Percentiles rank a stretch among this genome's conserved stretches.
Evolutionary conservation across 371 early-diverging fungal genomes (phyloP).

Genomic region (Nematocida sp.): DNA sequence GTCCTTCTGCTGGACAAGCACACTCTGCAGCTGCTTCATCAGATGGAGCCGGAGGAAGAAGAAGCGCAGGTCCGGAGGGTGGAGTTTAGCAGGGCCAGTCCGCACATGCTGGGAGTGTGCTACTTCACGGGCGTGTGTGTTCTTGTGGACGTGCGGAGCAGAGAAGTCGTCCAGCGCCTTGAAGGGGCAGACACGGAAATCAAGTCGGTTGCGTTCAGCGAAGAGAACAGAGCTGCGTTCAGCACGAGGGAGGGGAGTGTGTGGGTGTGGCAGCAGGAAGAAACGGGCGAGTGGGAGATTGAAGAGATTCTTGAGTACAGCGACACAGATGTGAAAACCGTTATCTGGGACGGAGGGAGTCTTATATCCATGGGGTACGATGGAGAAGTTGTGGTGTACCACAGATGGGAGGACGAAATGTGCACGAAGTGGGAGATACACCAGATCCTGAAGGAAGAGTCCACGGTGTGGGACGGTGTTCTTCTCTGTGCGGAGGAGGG

Average conservation of each 20-base stretch:
- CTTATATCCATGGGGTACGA: slow-evolving; percentile 18
- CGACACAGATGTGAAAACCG: slow-evolving; percentile 40
- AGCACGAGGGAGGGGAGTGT: slow-evolving; percentile 36
- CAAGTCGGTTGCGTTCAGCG: slow-evolving; percentile 5
- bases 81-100: not conserved
- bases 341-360: not conserved
- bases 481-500: not conserved
- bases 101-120: not conserved
- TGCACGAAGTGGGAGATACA: slow-evolving; percentile 49
- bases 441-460: slow-evolving; percentile 9
- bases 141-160: not conserved
- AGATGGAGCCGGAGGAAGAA: not conserved
- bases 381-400: slow-evolving; percentile 30
- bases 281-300: slow-evolving; percentile 31
- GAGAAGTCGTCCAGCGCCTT: not conserved
- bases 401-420: slow-evolving; percentile 40
- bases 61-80: not conserved
- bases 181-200: slow-evolving; percentile 38
- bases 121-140: slow-evolving; percentile 43
- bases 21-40: not conserved
- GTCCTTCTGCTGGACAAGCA: not conserved
- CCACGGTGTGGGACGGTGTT: slow-evolving; percentile 22
- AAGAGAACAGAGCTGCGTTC: not conserved
- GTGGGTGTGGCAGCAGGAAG: slow-evolving; percentile 31
- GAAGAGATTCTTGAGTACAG: slow-evolving; percentile 53